Percentiles rank a stretch among this genome's conserved stretches.
These are phyloP conservation scores for Zopfochytrium polystomum DNA, from an alignment of 371 early-diverging fungal genomes.

Conservation along the genomic window DNA sequence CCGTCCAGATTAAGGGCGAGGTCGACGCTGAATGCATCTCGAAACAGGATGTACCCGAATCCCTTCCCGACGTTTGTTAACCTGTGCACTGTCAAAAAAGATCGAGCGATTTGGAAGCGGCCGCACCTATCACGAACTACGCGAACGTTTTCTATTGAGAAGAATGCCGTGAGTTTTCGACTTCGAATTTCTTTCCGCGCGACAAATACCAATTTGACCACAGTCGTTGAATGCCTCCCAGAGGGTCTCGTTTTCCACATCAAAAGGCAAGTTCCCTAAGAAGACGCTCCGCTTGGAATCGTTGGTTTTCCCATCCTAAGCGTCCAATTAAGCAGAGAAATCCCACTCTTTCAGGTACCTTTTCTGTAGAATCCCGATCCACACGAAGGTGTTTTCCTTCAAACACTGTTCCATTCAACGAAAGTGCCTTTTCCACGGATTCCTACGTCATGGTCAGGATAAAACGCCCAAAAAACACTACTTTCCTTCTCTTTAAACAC, in stretches of 20 bases:
- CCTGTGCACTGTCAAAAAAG: conserved; percentile 7
- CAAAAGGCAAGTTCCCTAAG: conserved; percentile 87
- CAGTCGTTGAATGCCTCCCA: conserved; percentile 80
- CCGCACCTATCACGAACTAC: conserved; percentile 72
- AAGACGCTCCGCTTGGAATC: conserved; percentile 85
- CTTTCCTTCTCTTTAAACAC: conserved; percentile 59
- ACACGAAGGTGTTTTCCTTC: conserved; percentile 85
- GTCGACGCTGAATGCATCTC: conserved; percentile 65
- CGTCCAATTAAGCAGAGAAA: neutral
- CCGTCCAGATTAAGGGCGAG: conserved; percentile 78
- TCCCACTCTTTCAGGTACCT: neutral
- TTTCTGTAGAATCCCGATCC: conserved; percentile 42
- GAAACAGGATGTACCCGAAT: conserved; percentile 73
- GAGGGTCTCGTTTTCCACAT: conserved; percentile 79
- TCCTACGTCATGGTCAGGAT: conserved; percentile 24
- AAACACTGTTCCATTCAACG: conserved; percentile 75
- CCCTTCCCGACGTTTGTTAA: conserved; percentile 93
- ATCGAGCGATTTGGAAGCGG: neutral
- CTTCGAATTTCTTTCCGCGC: neutral
- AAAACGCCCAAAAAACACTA: neutral
- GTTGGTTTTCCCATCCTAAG: conserved; percentile 19
- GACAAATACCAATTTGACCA: conserved; percentile 64
- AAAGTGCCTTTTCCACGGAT: conserved; percentile 61
- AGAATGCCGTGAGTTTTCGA: neutral
- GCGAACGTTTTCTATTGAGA: conserved; percentile 65